Base-by-base conservation (phyloP, 352 stramenopile species). In the Phytophthora cactorum region DNA sequence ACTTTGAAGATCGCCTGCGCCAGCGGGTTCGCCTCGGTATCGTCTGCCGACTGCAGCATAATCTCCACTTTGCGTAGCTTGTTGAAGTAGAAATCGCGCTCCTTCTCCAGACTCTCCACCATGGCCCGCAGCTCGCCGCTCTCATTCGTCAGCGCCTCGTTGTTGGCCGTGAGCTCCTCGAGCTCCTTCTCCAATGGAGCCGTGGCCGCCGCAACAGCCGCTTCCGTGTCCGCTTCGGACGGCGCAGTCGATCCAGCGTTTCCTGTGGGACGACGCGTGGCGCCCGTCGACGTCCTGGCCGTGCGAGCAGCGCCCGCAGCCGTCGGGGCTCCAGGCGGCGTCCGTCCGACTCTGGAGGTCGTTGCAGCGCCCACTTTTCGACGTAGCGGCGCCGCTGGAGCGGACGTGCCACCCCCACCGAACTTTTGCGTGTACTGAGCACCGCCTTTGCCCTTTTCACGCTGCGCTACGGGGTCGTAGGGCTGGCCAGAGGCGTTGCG, bases 21-120 rank as follows among this genome's bases (percentile, higher is more conserved):
- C 32, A 93, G 46, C 25, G 84, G 79, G 44, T 79, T 89, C 49
- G 72, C 52, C 43, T 93, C 85, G 10, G 38, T 56, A 47, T 89
- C 83, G 41, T 91, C 81, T 22, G 77, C 63, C n/a, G 76, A 68
- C 63, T 96, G 89, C 43, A 99, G 81, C 78, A 99, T 90, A 17
- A 98, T 90, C 79, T 99, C 98, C 53, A 99, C 95, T 65, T 98
- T 92, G 50, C 97, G 88, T 31, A 99, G 85, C 79, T 99, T 99
- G 52, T 97, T 88, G 77, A 99, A 99, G 78, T 99, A 99, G 73
- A 99, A 99, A 67, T 99, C 97, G 8, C 97, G 84, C 75, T 99
- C 97, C 61, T 92, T 93, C 72, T 98, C 94, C 12, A 98, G 74
- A 34, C 86, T 93, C 60, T 97, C 86, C 0, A 98, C 88, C 78